Evolutionary conservation across 441 rosid species (phyloP).

Genomic region (Biscutella laevigata): DNA sequence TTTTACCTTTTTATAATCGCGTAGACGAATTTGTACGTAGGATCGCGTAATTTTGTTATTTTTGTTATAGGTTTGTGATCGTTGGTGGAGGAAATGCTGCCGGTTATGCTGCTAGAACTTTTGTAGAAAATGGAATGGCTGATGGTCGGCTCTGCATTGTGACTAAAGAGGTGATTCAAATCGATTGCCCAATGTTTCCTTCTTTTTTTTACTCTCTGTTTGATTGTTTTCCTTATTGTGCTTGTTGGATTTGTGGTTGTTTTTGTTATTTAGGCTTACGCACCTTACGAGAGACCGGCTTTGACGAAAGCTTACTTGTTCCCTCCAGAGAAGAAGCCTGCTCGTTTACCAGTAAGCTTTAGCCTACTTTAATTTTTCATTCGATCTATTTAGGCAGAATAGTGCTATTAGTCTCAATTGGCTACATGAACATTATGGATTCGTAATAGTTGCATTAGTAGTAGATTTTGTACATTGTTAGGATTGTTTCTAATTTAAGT

Average conservation of each 20-base stretch:
- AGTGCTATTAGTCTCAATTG: not conserved
- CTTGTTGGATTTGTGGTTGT: not conserved
- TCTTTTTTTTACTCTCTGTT: not conserved
- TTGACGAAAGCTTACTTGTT: slow-evolving; percentile 86
- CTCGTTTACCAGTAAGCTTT: slow-evolving; percentile 76
- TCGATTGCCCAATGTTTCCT: not conserved
- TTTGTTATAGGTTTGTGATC: slow-evolving; percentile 74
- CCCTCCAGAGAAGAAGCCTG: slow-evolving; percentile 82
- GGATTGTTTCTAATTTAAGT: not conserved
- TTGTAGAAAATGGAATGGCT: slow-evolving; percentile 86
- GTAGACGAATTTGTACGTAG: not conserved
- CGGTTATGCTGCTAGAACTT: slow-evolving; percentile 85
- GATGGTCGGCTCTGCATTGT: slow-evolving; percentile 85
- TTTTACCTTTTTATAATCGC: not conserved
- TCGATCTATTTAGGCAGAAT: not conserved
- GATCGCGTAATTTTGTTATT: not conserved
- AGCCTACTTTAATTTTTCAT: not conserved
- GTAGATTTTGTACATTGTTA: not conserved
- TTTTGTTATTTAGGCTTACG: slow-evolving; percentile 47
- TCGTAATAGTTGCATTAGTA: too few species aligned
- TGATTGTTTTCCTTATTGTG: not conserved
- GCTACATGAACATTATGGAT: not conserved
- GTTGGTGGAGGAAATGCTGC: slow-evolving; percentile 98
- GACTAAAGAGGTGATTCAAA: slow-evolving; percentile 57
- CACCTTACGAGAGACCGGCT: slow-evolving; percentile 95